Conservation (phyloP, 2,329 filamentous ascomycete genomes). For the Rhynchosporium secalis region DNA sequence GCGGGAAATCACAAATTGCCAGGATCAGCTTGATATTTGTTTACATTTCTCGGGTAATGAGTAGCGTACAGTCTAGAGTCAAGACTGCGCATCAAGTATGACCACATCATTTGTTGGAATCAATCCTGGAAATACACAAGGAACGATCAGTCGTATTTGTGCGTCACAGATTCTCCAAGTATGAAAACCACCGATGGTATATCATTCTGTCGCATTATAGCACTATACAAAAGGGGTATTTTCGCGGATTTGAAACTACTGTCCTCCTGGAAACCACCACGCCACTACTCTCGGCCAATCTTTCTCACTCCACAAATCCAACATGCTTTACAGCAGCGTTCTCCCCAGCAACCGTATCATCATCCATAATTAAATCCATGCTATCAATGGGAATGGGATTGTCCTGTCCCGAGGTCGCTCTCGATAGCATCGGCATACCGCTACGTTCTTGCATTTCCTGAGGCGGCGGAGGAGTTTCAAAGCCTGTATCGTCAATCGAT, state of each 20-base stretch:
- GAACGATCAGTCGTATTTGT: too few species aligned
- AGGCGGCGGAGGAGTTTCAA: background rate
- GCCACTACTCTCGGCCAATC: background rate
- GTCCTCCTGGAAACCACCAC: background rate
- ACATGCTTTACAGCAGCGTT: slow-evolving; percentile 34
- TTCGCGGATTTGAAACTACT: background rate
- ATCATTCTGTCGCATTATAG: background rate
- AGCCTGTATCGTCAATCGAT: slow-evolving; percentile 9
- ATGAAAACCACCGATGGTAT: background rate
- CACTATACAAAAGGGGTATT: slow-evolving; percentile 11
- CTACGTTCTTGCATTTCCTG: slow-evolving; percentile 38
- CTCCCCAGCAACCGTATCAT: slow-evolving; percentile 29
- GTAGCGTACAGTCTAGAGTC: too few species aligned
- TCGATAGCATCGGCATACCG: slow-evolving; percentile 30
- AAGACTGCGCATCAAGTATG: too few species aligned
- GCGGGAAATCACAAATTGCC: too few species aligned
- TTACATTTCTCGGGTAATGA: too few species aligned
- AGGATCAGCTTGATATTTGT: too few species aligned
- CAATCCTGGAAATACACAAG: too few species aligned
- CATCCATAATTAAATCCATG: slow-evolving; percentile 38
- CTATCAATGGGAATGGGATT: slow-evolving; percentile 31
- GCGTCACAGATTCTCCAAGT: too few species aligned
- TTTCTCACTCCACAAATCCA: slow-evolving; percentile 27
- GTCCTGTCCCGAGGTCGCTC: slow-evolving; percentile 12
- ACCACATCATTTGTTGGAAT: too few species aligned